Evolutionary conservation across 768 basidiomycete species (phyloP), one percentile per base, ranked within the genome.

Genomic region (Auricularia sp.): DNA sequence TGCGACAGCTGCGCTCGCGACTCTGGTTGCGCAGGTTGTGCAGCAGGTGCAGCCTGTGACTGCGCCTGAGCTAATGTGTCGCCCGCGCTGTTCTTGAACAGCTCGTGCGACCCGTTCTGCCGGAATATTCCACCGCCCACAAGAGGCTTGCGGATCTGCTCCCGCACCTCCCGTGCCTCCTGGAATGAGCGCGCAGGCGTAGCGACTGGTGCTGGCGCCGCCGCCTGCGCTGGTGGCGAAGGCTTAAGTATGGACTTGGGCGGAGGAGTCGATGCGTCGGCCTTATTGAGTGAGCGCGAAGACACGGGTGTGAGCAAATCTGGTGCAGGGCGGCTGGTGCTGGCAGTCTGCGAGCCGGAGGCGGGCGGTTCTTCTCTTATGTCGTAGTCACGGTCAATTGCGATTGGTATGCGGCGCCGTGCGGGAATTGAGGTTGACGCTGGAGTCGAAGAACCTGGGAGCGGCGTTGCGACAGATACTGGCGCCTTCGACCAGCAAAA

Each of bases 91-190:
- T 24, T 24, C 56, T 59, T 59, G 66, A 91, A 82, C 10, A 90
- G 73, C 1, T 82, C 86, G 54, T 80, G 82, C 18, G 82, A 76
- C 1, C 90, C 90, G 13, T 83, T 80, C 2, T 79, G 75, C 34
- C 85, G 82, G 75, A 92, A 89, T 62, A 92, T 87, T 0, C 89
- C 90, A 7, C 89, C 90, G 0, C 87, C 85, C 3, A 85, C 81
- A 47, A 78, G 64, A 76, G 78, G 18, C 69, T 75, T 65, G 64
- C 77, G 81, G 13, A 74, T 74, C 54, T 63, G 77, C 14, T 84
- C 81, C 34, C 88, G 82, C 0, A 77, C 78, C 63, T 81, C 77
- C 69, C 86, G 88, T 4, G 82, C 86, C 34, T 86, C 82, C 66
- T 78, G 74, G 73, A 88, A 56, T 21, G 54, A 89, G 2, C 83